These are phyloP conservation scores for Trichothecium roseum DNA, from an alignment of 2,329 filamentous ascomycete genomes.

Conservation along the genomic window DNA sequence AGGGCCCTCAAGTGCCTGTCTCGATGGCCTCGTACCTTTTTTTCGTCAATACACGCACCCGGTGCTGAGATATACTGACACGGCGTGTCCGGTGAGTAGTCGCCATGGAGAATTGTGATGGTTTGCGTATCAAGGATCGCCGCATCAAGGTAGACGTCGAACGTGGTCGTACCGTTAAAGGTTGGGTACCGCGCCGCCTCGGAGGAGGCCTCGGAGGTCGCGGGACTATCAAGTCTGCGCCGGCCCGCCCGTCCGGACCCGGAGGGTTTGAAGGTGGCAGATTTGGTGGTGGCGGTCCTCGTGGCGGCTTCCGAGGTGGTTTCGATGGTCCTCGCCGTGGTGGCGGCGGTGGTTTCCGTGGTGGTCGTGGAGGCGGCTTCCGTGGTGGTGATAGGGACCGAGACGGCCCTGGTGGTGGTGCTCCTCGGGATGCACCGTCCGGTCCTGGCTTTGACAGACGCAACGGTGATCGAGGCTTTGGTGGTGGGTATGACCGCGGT, in stretches of 20 bases:
- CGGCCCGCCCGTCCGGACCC: slow-evolving; percentile 58
- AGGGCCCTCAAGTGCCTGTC: slow-evolving; percentile 48
- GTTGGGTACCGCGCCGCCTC: slow-evolving; percentile 84
- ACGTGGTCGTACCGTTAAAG: slow-evolving; percentile 84
- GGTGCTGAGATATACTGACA: slow-evolving; percentile 56
- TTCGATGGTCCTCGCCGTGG: slow-evolving; percentile 32
- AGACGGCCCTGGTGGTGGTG: slow-evolving; percentile 17
- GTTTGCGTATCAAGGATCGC: slow-evolving; percentile 84
- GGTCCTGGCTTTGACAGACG: slow-evolving; percentile 41
- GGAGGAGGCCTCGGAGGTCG: slow-evolving; percentile 88
- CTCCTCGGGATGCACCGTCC: slow-evolving; percentile 49
- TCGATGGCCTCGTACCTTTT: slow-evolving; percentile 20
- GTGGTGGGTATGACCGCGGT: slow-evolving; percentile 46
- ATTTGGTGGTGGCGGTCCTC: slow-evolving; percentile 40
- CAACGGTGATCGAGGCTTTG: slow-evolving; percentile 24
- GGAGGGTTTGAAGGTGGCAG: slow-evolving; percentile 41
- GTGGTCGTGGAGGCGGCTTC: slow-evolving; percentile 44
- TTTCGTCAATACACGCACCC: slow-evolving; percentile 10
- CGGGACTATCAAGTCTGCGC: slow-evolving; percentile 77
- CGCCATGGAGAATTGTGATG: slow-evolving; percentile 78
- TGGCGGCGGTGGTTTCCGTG: slow-evolving; percentile 28
- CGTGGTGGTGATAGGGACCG: slow-evolving; percentile 28
- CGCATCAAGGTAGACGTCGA: slow-evolving; percentile 93
- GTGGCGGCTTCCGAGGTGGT: slow-evolving; percentile 32
- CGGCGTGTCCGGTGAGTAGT: slow-evolving; percentile 57